Conservation (phyloP, 352 stramenopile genomes). For the Phytophthora hibernalis region DNA sequence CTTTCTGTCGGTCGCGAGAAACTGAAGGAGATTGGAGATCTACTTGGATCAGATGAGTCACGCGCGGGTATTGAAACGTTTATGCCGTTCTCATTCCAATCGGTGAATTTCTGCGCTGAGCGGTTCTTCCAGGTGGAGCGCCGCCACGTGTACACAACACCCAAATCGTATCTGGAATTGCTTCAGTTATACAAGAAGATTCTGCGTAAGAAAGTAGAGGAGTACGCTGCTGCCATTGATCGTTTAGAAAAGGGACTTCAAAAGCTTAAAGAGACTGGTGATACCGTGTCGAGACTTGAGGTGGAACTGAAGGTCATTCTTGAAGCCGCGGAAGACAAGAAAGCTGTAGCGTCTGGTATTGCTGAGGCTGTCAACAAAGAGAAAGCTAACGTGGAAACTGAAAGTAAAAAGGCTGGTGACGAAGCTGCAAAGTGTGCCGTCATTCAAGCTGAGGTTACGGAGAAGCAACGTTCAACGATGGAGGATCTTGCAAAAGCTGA, state of each 20-base stretch:
- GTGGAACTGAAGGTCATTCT: constrained; percentile 96
- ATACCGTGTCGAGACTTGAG: constrained; percentile 93
- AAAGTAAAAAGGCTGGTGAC: constrained; percentile 94
- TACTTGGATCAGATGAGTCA: constrained; percentile 84
- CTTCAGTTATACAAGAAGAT: constrained; percentile 96
- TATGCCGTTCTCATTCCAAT: constrained; percentile 96
- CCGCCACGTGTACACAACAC: constrained; percentile 95
- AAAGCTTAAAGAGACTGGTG: constrained; percentile 94
- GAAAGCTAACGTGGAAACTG: constrained; percentile 95
- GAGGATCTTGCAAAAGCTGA: constrained; percentile 96
- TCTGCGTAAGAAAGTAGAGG: constrained; percentile 91
- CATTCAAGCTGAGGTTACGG: constrained; percentile 94
- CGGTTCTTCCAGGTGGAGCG: constrained; percentile 92
- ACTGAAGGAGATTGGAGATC: constrained; percentile 84
- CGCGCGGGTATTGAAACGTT: constrained; percentile 94
- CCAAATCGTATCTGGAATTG: constrained; percentile 95
- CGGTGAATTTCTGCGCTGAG: constrained; percentile 92
- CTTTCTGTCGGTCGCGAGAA: constrained; percentile 92
- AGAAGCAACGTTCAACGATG: constrained; percentile 90
- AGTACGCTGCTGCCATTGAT: constrained; percentile 91
- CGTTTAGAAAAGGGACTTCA: constrained; percentile 93
- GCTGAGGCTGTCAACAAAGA: constrained; percentile 96
- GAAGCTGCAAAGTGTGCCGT: constrained; percentile 93
- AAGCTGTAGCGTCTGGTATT: constrained; percentile 93
- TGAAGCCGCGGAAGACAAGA: constrained; percentile 96